Percentiles rank a stretch among this genome's conserved stretches.
Conservation (phyloP, 495 filamentous ascomycete genomes). For the Aspergillus asperescens region DNA sequence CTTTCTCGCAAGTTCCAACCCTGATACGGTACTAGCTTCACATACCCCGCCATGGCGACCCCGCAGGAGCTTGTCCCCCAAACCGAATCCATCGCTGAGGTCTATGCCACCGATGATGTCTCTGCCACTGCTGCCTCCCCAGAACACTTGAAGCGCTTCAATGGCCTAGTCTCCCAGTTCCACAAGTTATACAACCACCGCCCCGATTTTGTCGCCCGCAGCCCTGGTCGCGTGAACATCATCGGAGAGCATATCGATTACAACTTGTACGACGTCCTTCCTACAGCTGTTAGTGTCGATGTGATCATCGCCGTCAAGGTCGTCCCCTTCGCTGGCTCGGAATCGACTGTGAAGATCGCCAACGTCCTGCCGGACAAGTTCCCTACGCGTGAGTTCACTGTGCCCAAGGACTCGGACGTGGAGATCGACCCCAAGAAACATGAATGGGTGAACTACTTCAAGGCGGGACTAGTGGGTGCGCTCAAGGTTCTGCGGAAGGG, state of each 20-base stretch:
- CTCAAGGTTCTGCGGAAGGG: constrained; percentile 71
- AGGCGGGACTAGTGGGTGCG: constrained; percentile 78
- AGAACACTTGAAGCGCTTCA: constrained; percentile 57
- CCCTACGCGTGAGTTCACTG: constrained; percentile 65
- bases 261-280: constrained; percentile 89
- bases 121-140: constrained; percentile 33
- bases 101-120: constrained; percentile 45
- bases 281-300: constrained; percentile 90
- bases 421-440: constrained; percentile 78
- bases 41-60: constrained; percentile 38
- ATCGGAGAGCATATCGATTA: constrained; percentile 99
- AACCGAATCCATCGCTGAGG: constrained; percentile 46
- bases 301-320: constrained; percentile 80
- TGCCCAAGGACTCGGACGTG: constrained; percentile 60
- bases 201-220: constrained; percentile 80
- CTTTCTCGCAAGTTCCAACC: background rate
- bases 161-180: constrained; percentile 65
- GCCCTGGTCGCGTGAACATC: constrained; percentile 93
- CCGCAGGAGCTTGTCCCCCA: constrained; percentile 45
- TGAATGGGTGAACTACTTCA: constrained; percentile 99
- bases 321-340: constrained; percentile 34
- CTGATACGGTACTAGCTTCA: background rate
- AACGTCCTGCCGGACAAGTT: constrained; percentile 78
- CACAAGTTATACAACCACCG: constrained; percentile 60
- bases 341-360: constrained; percentile 57